Percentiles rank a stretch among this genome's conserved stretches.
phyloP scores from a whole-genome alignment of 2,329 filamentous ascomycete species.

The Monosporascus sp. region DNA sequence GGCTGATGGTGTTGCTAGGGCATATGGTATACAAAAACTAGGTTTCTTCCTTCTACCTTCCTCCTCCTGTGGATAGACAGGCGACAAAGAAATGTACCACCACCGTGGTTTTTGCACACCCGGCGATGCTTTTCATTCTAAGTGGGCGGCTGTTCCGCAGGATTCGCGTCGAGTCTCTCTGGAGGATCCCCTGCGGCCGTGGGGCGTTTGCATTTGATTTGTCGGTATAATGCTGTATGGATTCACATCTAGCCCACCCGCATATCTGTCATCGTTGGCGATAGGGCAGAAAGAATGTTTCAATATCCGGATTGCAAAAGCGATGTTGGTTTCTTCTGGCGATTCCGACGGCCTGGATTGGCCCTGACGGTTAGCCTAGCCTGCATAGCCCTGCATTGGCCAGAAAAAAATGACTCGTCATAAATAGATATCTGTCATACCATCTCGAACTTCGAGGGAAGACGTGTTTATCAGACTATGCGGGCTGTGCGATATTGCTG shows the following conservation, averaged over 20 bases:
- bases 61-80: neutral
- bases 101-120: neutral
- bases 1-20: neutral
- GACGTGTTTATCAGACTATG: neutral
- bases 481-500: neutral
- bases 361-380: neutral
- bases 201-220: neutral
- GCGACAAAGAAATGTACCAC: neutral
- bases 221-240: neutral
- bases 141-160: neutral
- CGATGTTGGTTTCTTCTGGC: neutral
- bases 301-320: neutral
- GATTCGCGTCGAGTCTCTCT: neutral
- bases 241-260: neutral
- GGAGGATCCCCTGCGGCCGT: neutral
- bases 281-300: neutral
- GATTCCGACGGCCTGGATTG: neutral
- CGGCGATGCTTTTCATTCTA: neutral
- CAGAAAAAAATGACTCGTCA: neutral
- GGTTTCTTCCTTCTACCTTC: neutral
- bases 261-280: neutral
- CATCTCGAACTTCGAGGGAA: neutral
- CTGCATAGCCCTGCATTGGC: neutral
- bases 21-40: too few relatives aligned
- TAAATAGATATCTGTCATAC: neutral